Evolutionary conservation across 768 basidiomycete species (phyloP), one percentile per base, ranked within the genome.

Genomic region (Suillus subluteus): DNA sequence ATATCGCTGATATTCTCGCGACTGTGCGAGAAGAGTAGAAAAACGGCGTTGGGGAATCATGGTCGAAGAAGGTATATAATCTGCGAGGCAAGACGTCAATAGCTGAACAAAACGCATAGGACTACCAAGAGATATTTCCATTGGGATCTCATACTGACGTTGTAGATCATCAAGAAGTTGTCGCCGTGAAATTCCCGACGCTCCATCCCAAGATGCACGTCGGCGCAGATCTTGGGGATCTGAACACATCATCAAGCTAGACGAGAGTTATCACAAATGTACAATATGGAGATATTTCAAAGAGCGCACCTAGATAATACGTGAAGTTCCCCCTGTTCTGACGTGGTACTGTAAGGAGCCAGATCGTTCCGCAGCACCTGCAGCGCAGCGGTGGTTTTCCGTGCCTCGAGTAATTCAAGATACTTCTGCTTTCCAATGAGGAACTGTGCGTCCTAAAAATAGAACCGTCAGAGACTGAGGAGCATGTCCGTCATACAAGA

Each of bases 341-440:
- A 79, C 74, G 95, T 91, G 48, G 87, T 85, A 67, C 91, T 87
- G 62, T 95, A 76, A 55, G 95, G 92, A 11, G 96, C 94, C 46
- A 99, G 81, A 74, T 98, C 96, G 68, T 91, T 88, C 58, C 98
- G 88, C 59, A 99, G 81, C 9, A 97, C 92, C 64, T 90, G 86
- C 48, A 99, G 79, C 16, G 98, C 98, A 67, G 86, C 84, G 55
- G 92, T 92, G 2, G 88, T 91, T 79, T 90, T 88, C 72, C 86
- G 87, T 5, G 87, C 85, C 73, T 98, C 97, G 61, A 99, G 82
- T 23, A 94, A 82, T 75, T 99, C 98, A 50, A 99, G 83, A 78
- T 98, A 99, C 80, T 98, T 96, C 85, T 99, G 98, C 79, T 92
- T 91, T 67, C 89, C 90, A 69, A 99, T 93, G 67, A 96, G 82